Evolutionary conservation across 1,139 yeast genomes (phyloP).

Genomic region (Sugiyamaella grinbergsii): DNA sequence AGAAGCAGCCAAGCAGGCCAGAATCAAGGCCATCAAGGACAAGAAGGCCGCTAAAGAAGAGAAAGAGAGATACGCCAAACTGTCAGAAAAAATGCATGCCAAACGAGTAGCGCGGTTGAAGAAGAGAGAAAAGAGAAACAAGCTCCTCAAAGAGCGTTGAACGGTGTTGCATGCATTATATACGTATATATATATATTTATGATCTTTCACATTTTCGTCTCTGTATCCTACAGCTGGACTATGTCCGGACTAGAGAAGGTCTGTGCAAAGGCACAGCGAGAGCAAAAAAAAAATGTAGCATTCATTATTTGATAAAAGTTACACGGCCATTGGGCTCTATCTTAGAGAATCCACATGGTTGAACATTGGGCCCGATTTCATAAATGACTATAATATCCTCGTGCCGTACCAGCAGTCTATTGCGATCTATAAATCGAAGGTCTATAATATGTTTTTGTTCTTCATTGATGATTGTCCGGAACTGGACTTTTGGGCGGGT

Average conservation of each 20-base stretch:
- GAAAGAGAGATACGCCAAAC: conserved; percentile 45
- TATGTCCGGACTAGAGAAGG: too few species aligned
- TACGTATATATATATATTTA: conserved; percentile 5
- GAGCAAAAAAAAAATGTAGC: too few species aligned
- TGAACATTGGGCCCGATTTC: conserved; percentile 6
- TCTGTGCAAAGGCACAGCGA: too few species aligned
- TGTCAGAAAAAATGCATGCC: conserved; percentile 47
- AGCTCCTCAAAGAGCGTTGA: conserved; percentile 46
- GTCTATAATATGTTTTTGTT: conserved; percentile 5
- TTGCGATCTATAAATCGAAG: conserved; percentile 18
- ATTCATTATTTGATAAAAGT: conserved; percentile 18
- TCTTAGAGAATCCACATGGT: conserved; percentile 13
- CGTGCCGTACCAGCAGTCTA: conserved; percentile 18
- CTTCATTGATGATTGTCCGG: conserved; percentile 15
- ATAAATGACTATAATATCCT: conserved; percentile 12
- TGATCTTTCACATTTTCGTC: too few species aligned
- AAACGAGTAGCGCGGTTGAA: conserved; percentile 46
- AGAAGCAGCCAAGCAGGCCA: conserved; percentile 38
- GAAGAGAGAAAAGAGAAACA: conserved; percentile 48
- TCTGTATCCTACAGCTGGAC: too few species aligned
- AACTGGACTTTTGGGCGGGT: not conserved
- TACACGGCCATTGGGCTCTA: conserved; percentile 18
- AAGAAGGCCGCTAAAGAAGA: conserved; percentile 46
- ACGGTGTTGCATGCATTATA: not conserved
- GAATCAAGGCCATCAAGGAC: conserved; percentile 41